Evolutionary conservation across 257 asterid species (phyloP), one percentile per base, ranked within the genome.

Genomic region (Scutellaria galericulata): DNA sequence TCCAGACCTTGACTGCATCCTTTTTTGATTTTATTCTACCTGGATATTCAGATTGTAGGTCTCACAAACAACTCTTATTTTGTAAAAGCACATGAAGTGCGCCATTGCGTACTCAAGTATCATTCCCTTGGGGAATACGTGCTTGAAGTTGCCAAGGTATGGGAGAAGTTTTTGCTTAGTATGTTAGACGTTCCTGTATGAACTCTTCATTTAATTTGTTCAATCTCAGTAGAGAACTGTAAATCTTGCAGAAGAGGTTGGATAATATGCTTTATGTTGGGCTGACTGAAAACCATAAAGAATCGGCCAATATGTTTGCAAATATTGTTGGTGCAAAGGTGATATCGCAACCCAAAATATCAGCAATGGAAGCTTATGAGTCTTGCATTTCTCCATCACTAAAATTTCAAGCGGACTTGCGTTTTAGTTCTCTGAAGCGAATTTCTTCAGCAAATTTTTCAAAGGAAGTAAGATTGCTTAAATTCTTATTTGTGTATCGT

Each of bases 261-360:
- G 92, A 91, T 51, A 70, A 72, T 61, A 94, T 94, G 99, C 85
- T 94, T 83, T 94, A 89, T 79, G 85, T 94, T 74, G 99, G 99
- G 79, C 87, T 94, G 55, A 94, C 99, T 24, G 97, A 94, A 74
- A 87, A 89, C 76, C 99, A 94, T 80, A 87, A 72, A 86, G 98
- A 91, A 83, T 94, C 99, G 7, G 97, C 99, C 64, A 73, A 88
- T 58, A 77, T 91, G 83, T 94, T 94, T 75, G 98, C 97, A 56
- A 86, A 94, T 77, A 88, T 91, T 47, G 98, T 94, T 40, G 99
- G 96, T 83, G 80, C 96, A 45, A 96, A 94, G 86, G 99, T 87
- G 67, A 86, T 94, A 76, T 86, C 97, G 68, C 88, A 86, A 77
- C 85, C 85, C 75, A 77, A 69, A 14, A 66, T 76, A 71, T 82